phyloP scores from a whole-genome alignment of 768 basidiomycete genomes.

The Heimioporus sp. region DNA sequence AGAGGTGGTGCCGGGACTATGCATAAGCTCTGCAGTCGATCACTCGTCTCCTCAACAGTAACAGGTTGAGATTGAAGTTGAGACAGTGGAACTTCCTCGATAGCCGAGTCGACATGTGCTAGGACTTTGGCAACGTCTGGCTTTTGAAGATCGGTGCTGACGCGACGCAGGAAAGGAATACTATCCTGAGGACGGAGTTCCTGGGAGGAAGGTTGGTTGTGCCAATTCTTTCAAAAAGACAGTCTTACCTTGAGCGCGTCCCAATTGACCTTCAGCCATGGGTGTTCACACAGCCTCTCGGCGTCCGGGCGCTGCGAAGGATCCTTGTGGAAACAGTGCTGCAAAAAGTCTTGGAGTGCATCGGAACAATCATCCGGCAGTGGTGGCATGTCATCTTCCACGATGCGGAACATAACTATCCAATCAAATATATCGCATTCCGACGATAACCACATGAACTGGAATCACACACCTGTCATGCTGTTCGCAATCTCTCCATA shows the following conservation, averaged over 20 bases:
- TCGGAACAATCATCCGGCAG: conserved; percentile 78
- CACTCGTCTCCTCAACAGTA: conserved; percentile 38
- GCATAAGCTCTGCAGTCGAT: conserved; percentile 39
- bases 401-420: conserved; percentile 95
- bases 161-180: conserved; percentile 90
- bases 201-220: conserved; percentile 31
- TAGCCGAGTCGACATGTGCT: conserved; percentile 35
- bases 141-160: conserved; percentile 83
- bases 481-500: conserved; percentile 87
- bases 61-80: conserved; percentile 35
- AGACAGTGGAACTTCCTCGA: conserved; percentile 38
- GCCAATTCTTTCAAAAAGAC: background rate
- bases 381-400: conserved; percentile 89
- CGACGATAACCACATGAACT: too few species aligned
- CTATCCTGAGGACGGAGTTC: conserved; percentile 91
- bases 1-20: conserved; percentile 32
- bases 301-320: conserved; percentile 82
- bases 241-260: conserved; percentile 67
- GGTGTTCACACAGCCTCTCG: conserved; percentile 82
- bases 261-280: conserved; percentile 85
- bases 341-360: conserved; percentile 77
- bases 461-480: conserved; percentile 69
- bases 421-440: background rate
- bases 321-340: conserved; percentile 88
- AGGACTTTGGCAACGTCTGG: conserved; percentile 58